Conservation (phyloP, 2,329 filamentous ascomycete species). For the Ophiostoma fasciatum region DNA sequence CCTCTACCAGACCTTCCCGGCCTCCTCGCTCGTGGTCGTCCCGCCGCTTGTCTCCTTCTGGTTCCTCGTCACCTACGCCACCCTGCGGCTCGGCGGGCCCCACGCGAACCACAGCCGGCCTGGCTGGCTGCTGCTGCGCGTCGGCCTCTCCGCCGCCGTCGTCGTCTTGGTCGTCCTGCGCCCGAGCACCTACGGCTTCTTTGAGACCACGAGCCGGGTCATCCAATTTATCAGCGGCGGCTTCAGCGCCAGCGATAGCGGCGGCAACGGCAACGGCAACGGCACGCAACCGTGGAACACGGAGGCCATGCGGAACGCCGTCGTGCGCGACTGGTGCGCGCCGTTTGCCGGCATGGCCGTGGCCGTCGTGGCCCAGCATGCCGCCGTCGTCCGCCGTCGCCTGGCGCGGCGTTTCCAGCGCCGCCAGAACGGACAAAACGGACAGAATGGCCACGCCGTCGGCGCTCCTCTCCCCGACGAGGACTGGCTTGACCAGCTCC, state of each 20-base stretch:
- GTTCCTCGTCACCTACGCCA: slow-evolving; percentile 42
- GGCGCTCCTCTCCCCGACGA: slow-evolving; percentile 1
- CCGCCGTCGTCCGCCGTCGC: neutral
- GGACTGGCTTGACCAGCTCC: slow-evolving; percentile 4
- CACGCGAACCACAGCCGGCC: slow-evolving; percentile 25
- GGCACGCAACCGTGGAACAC: slow-evolving; percentile 1
- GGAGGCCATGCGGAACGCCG: slow-evolving; percentile 2
- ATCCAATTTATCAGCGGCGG: neutral
- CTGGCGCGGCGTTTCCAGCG: no score
- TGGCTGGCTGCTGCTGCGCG: slow-evolving; percentile 7
- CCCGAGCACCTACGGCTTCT: neutral
- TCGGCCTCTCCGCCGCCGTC: neutral
- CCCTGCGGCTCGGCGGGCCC: slow-evolving; percentile 26
- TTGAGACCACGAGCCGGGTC: slow-evolving; percentile 1
- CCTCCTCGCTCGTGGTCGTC: no score
- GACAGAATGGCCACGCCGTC: neutral
- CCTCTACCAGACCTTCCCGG: no score
- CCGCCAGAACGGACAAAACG: neutral
- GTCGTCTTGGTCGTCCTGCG: slow-evolving; percentile 5
- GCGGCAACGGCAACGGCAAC: no score
- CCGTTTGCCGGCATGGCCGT: slow-evolving; percentile 5
- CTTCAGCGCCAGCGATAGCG: no score
- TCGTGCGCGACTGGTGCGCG: slow-evolving; percentile 4
- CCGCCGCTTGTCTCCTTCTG: slow-evolving; percentile 45
- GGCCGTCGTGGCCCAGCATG: slow-evolving; percentile 6